Percentiles rank a stretch among this genome's conserved stretches.
Conservation (phyloP, 805 yeast genomes). For the Spathaspora gorwiae region DNA sequence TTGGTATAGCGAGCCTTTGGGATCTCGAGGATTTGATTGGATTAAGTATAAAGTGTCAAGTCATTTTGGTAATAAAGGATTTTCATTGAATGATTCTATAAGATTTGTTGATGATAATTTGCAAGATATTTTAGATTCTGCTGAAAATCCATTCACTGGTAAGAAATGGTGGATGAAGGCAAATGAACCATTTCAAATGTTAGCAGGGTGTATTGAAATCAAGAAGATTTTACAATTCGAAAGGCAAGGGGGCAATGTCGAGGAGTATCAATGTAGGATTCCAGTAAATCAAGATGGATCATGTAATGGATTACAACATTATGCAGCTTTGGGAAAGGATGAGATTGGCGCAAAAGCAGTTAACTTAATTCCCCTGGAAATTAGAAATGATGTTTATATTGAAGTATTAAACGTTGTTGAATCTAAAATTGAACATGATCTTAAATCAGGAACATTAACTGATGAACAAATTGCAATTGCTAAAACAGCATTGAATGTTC, state of each 20-base stretch:
- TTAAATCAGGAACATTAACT: neutral
- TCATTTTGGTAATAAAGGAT: constrained; percentile 25
- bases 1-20: constrained; percentile 34
- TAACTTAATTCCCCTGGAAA: constrained; percentile 22
- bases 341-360: constrained; percentile 35
- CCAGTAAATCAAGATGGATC: constrained; percentile 44
- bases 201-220: constrained; percentile 33
- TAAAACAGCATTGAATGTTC: constrained; percentile 10
- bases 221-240: constrained; percentile 12
- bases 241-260: constrained; percentile 14
- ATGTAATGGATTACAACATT: constrained; percentile 44
- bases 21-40: constrained; percentile 34
- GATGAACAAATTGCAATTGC: constrained; percentile 8
- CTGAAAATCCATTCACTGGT: constrained; percentile 21
- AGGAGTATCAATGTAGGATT: constrained; percentile 22
- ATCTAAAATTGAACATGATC: constrained; percentile 6
- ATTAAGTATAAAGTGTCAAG: constrained; percentile 36
- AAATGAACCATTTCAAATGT: constrained; percentile 38
- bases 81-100: constrained; percentile 20
- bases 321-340: constrained; percentile 40
- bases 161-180: constrained; percentile 33
- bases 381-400: constrained; percentile 30
- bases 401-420: constrained; percentile 25
- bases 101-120: constrained; percentile 22
- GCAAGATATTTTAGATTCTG: constrained; percentile 21